These are phyloP conservation scores for Aspergillus egyptiacus DNA, from an alignment of 495 filamentous ascomycete species.

Conservation along the genomic window DNA sequence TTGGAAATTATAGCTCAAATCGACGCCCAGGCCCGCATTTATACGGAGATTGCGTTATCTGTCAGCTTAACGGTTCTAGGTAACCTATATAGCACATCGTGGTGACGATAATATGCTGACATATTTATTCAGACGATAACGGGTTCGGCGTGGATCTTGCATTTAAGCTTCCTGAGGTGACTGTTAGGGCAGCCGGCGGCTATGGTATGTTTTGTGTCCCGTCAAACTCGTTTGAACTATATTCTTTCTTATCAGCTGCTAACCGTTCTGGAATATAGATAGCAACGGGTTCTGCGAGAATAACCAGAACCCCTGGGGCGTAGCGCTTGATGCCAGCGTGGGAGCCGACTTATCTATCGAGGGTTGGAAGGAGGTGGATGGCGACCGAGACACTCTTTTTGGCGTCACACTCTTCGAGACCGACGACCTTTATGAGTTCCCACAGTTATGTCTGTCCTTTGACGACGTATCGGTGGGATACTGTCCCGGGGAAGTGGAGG, in stretches of 20 bases:
- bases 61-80: conserved; percentile 6
- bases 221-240: neutral
- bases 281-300: conserved; percentile 7
- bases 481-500: neutral
- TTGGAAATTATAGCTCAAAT: conserved; percentile 1
- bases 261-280: conserved; percentile 3
- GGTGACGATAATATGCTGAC: neutral
- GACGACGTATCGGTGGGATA: neutral
- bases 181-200: conserved; percentile 4
- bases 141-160: conserved; percentile 9
- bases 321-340: conserved; percentile 1
- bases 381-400: neutral
- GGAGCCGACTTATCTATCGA: conserved; percentile 2
- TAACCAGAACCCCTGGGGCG: neutral
- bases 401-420: neutral
- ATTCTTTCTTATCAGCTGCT: neutral
- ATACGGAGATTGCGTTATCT: conserved; percentile 10
- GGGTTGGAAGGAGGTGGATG: conserved; percentile 7
- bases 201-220: neutral
- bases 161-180: conserved; percentile 7
- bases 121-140: conserved; percentile 7
- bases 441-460: conserved; percentile 4
- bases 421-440: conserved; percentile 3
- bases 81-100: neutral
- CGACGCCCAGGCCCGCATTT: conserved; percentile 2